These are phyloP conservation scores for Gaertneriomyces sp. DNA, from an alignment of 192 early-diverging fungal species.

Conservation along the genomic window DNA sequence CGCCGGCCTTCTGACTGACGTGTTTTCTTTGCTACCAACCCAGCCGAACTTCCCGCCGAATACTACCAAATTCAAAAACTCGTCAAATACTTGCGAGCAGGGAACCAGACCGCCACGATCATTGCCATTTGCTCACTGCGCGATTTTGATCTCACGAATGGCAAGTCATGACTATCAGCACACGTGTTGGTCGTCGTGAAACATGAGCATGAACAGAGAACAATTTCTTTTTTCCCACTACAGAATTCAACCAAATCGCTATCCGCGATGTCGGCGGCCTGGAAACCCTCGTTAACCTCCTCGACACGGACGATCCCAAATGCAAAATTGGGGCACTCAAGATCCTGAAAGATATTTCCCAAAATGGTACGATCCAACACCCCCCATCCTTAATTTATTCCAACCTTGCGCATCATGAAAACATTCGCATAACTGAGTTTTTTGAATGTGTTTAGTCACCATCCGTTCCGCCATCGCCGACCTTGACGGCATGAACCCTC, in stretches of 20 bases:
- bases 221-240: not conserved
- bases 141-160: conserved; percentile 62
- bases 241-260: conserved; percentile 60
- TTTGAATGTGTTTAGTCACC: conserved; percentile 32
- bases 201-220: not conserved
- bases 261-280: conserved; percentile 63
- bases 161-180: conserved; percentile 11
- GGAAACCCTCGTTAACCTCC: conserved; percentile 58
- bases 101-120: conserved; percentile 65
- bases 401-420: not conserved
- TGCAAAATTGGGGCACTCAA: conserved; percentile 62
- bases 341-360: conserved; percentile 56
- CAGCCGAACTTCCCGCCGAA: conserved; percentile 59
- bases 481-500: conserved; percentile 58
- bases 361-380: conserved; percentile 40
- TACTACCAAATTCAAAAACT: conserved; percentile 65
- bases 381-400: not conserved
- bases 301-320: conserved; percentile 63
- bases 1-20: not conserved
- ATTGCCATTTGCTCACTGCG: conserved; percentile 62
- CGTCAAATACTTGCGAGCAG: conserved; percentile 58
- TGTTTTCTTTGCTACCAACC: not conserved
- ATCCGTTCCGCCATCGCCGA: conserved; percentile 58
- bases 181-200: not conserved
- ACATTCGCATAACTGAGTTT: not conserved